A percentile compares a stretch with the other conserved stretches of the same genome.
These are phyloP conservation scores for Erodium moschatum DNA, from an alignment of 441 rosid genomes.

Conservation along the genomic window DNA sequence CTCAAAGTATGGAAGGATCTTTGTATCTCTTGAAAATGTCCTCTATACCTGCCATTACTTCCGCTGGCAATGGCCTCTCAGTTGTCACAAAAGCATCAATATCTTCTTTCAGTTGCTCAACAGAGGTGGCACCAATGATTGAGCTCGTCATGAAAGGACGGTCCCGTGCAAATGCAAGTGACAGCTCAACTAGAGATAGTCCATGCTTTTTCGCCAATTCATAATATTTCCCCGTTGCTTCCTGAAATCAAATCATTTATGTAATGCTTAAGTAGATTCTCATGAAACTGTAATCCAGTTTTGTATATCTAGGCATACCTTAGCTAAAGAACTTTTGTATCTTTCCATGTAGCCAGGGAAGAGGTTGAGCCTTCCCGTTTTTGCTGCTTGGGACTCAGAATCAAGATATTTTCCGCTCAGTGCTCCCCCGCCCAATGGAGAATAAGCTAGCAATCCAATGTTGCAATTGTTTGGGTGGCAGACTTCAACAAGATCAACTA, in stretches of 20 bases:
- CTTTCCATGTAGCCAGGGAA: conserved; percentile 89
- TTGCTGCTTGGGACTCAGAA: conserved; percentile 47
- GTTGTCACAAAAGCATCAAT: conserved; percentile 59
- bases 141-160: conserved; percentile 76
- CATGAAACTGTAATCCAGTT: too few relatives aligned
- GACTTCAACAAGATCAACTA: conserved; percentile 83
- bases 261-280: too few relatives aligned
- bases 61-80: conserved; percentile 53
- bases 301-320: conserved; percentile 33
- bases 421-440: conserved; percentile 71
- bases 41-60: conserved; percentile 61
- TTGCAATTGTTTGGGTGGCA: conserved; percentile 85
- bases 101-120: conserved; percentile 73
- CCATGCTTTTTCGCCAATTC: conserved; percentile 68
- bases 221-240: conserved; percentile 54
- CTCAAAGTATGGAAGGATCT: conserved; percentile 43
- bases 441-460: conserved; percentile 73
- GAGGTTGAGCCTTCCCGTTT: conserved; percentile 62
- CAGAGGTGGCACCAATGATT: conserved; percentile 71
- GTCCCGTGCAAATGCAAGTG: conserved; percentile 71
- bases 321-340: conserved; percentile 55
- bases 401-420: conserved; percentile 70
- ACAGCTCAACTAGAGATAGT: conserved; percentile 62
- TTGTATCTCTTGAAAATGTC: conserved; percentile 52
- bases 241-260: conserved; percentile 31